Evolutionary conservation across 805 yeast species (phyloP).

Genomic region (Yarrowia sp.): DNA sequence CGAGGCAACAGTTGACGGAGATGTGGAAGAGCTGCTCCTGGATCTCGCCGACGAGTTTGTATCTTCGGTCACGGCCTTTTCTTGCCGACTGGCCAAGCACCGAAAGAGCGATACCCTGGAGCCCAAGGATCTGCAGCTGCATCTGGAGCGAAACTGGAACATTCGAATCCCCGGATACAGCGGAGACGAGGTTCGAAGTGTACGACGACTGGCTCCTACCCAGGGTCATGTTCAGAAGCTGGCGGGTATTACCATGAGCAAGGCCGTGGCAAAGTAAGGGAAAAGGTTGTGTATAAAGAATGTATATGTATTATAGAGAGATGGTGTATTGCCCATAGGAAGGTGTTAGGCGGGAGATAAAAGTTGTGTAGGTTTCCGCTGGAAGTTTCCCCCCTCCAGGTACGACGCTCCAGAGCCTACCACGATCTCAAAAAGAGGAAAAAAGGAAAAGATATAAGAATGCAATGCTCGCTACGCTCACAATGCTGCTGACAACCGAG

Average conservation of each 20-base stretch:
- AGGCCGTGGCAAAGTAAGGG: slow-evolving; percentile 29
- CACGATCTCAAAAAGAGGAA: neutral
- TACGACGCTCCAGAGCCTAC: too few species aligned
- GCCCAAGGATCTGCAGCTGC: slow-evolving; percentile 84
- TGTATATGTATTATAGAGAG: neutral
- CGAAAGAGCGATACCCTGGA: slow-evolving; percentile 84
- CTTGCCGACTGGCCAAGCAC: slow-evolving; percentile 92
- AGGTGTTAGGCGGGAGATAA: too few species aligned
- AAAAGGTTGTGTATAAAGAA: neutral
- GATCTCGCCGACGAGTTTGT: slow-evolving; percentile 97
- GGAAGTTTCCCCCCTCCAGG: too few species aligned
- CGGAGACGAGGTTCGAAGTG: slow-evolving; percentile 76
- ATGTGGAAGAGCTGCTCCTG: slow-evolving; percentile 80
- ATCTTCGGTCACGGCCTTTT: slow-evolving; percentile 83
- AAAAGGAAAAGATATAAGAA: too few species aligned
- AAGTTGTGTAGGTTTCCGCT: too few species aligned
- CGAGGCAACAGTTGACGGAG: slow-evolving; percentile 88
- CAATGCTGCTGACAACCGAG: slow-evolving; percentile 21
- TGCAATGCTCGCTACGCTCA: too few species aligned
- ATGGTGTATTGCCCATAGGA: neutral
- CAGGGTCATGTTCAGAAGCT: slow-evolving; percentile 41
- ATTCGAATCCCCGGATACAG: slow-evolving; percentile 91
- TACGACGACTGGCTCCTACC: slow-evolving; percentile 42
- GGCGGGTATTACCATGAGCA: slow-evolving; percentile 38
- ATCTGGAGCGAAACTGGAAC: slow-evolving; percentile 91